These are phyloP conservation scores for Entrophospora sp. DNA, from an alignment of 192 early-diverging fungal species.

Conservation along the genomic window DNA sequence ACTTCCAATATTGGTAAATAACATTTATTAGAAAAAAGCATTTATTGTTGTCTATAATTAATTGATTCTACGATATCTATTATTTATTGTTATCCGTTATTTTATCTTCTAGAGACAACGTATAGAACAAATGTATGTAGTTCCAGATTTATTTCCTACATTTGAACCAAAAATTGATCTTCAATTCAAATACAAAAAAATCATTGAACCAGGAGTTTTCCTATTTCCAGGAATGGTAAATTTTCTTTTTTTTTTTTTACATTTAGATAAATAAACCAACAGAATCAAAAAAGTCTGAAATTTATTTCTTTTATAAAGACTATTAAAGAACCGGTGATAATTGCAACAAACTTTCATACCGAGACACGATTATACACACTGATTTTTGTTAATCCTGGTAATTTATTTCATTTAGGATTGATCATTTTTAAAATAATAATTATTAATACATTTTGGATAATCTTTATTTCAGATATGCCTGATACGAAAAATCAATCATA, in stretches of 20 bases:
- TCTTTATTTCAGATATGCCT: slow-evolving; percentile 38
- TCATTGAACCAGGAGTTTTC: slow-evolving; percentile 37
- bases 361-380: slow-evolving; percentile 61
- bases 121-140: slow-evolving; percentile 65
- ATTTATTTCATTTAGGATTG: background rate
- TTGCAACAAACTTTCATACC: slow-evolving; percentile 54
- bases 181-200: slow-evolving; percentile 28
- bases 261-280: slow-evolving; percentile 21
- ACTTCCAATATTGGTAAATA: slow-evolving; percentile 34
- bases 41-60: background rate
- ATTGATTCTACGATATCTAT: background rate
- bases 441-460: no score
- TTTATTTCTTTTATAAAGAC: slow-evolving; percentile 41
- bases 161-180: slow-evolving; percentile 39
- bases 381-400: slow-evolving; percentile 60
- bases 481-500: slow-evolving; percentile 53
- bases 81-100: background rate
- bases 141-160: slow-evolving; percentile 60
- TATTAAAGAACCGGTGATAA: slow-evolving; percentile 42
- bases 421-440: no score
- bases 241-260: background rate
- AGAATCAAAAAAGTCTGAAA: background rate
- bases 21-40: background rate
- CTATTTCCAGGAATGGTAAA: slow-evolving; percentile 26
- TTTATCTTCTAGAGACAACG: slow-evolving; percentile 41